A percentile compares a stretch with the other conserved stretches of the same genome.
Evolutionary conservation across 345 rosid genomes (phyloP).

Genomic region (Ceriops decandra): DNA sequence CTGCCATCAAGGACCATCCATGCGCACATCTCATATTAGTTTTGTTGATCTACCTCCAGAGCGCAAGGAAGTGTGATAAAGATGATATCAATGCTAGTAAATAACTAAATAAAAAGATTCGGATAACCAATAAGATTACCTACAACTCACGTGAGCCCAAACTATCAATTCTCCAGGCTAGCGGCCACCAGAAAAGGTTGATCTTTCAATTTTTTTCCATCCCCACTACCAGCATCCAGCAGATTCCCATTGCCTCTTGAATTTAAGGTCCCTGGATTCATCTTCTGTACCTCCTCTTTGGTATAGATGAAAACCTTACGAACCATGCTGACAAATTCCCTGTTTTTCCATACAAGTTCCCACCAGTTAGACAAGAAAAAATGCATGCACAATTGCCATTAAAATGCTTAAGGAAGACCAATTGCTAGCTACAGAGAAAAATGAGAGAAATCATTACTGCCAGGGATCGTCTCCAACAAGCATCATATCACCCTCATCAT

Average conservation of each 20-base stretch:
- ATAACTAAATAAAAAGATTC: not conserved
- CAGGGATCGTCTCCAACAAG: constrained; percentile 96
- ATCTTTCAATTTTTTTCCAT: constrained; percentile 15
- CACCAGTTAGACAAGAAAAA: not conserved
- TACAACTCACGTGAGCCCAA: not conserved
- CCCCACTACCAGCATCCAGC: constrained; percentile 17
- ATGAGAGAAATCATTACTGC: constrained; percentile 53
- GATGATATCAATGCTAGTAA: not conserved
- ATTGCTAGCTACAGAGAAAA: not conserved
- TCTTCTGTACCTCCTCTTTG: constrained; percentile 72
- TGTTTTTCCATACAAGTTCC: constrained; percentile 15
- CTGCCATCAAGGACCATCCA: no score
- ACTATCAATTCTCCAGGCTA: constrained; percentile 10
- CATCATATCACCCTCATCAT: constrained; percentile 92
- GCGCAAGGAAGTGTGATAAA: no score
- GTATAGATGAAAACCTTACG: constrained; percentile 63
- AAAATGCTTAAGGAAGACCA: not conserved
- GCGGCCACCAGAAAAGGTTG: not conserved
- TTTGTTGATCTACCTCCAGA: no score
- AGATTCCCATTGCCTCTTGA: constrained; percentile 40
- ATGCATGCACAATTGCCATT: not conserved
- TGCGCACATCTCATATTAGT: no score
- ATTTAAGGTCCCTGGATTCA: constrained; percentile 53
- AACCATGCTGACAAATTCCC: constrained; percentile 83
- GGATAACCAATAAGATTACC: not conserved